Evolutionary conservation across 2,329 filamentous ascomycete genomes (phyloP).

Genomic region (Ustulina deusta): DNA sequence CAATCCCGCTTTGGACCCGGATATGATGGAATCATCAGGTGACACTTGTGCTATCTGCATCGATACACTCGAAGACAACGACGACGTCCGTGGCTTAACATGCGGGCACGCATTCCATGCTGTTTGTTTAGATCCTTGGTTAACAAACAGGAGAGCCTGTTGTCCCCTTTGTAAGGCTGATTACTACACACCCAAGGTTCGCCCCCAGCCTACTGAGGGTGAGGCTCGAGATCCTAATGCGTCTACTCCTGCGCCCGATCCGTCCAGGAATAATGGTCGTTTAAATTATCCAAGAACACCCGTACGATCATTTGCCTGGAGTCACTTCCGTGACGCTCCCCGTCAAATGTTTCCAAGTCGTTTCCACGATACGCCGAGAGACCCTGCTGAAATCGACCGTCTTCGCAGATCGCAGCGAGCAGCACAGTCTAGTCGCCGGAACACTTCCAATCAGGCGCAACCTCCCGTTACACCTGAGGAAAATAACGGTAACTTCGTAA

Average conservation of each 20-base stretch:
- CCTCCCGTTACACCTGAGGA: slow-evolving; percentile 16
- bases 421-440: slow-evolving; percentile 17
- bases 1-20: slow-evolving; percentile 81
- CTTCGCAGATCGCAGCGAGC: slow-evolving; percentile 33
- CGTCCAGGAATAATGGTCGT: slow-evolving; percentile 57
- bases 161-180: slow-evolving; percentile 98
- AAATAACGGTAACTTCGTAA: slow-evolving; percentile 40
- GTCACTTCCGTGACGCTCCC: slow-evolving; percentile 50
- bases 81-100: slow-evolving; percentile 91
- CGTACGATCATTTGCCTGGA: slow-evolving; percentile 55
- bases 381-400: slow-evolving; percentile 33
- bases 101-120: slow-evolving; percentile 99
- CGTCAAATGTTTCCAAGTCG: slow-evolving; percentile 46
- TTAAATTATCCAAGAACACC: slow-evolving; percentile 62
- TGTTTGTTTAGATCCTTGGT: slow-evolving; percentile 94
- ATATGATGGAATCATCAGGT: slow-evolving; percentile 83
- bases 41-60: slow-evolving; percentile 98
- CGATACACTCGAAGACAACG: slow-evolving; percentile 92
- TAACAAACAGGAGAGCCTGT: slow-evolving; percentile 92
- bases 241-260: slow-evolving; percentile 43
- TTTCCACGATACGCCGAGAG: slow-evolving; percentile 38
- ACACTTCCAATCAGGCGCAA: slow-evolving; percentile 31
- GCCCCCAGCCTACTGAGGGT: slow-evolving; percentile 64
- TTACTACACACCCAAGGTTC: slow-evolving; percentile 94
- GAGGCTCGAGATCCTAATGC: slow-evolving; percentile 51